Evolutionary conservation across 2,329 filamentous ascomycete species (phyloP).

Genomic region (Talaromyces sp.): DNA sequence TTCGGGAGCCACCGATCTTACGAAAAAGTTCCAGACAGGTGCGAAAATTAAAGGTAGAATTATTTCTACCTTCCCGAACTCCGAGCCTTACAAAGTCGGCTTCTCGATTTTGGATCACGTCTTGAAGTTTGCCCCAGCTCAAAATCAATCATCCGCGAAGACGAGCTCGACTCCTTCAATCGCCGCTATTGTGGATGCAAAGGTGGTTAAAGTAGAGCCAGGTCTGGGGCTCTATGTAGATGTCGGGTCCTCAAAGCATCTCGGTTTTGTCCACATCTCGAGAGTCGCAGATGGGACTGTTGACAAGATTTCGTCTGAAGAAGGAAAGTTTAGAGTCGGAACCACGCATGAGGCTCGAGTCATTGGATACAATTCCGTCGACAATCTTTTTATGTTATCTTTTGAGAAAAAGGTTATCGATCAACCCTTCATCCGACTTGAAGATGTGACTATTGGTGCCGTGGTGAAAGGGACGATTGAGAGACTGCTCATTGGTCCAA

Average conservation of each 20-base stretch:
- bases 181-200: constrained; percentile 71
- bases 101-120: constrained; percentile 87
- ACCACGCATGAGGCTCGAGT: constrained; percentile 77
- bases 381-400: constrained; percentile 80
- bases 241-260: constrained; percentile 56
- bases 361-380: constrained; percentile 78
- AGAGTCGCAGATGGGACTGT: constrained; percentile 85
- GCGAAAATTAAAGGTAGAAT: constrained; percentile 80
- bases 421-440: constrained; percentile 83
- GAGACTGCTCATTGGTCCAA: constrained; percentile 71
- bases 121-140: constrained; percentile 50
- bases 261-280: constrained; percentile 96
- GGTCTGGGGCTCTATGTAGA: constrained; percentile 77
- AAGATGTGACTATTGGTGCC: constrained; percentile 78
- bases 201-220: constrained; percentile 71
- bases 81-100: constrained; percentile 76
- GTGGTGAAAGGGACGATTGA: constrained; percentile 79
- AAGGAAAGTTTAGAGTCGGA: constrained; percentile 71
- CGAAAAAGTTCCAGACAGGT: constrained; percentile 74
- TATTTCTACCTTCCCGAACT: constrained; percentile 77
- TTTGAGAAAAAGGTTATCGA: constrained; percentile 77
- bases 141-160: constrained; percentile 27
- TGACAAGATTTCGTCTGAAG: constrained; percentile 70
- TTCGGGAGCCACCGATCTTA: constrained; percentile 62
- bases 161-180: constrained; percentile 38